A percentile compares a stretch with the other conserved stretches of the same genome.
Evolutionary conservation across 2,329 filamentous ascomycete genomes (phyloP).

Genomic region (Sordariomycetes sp.): DNA sequence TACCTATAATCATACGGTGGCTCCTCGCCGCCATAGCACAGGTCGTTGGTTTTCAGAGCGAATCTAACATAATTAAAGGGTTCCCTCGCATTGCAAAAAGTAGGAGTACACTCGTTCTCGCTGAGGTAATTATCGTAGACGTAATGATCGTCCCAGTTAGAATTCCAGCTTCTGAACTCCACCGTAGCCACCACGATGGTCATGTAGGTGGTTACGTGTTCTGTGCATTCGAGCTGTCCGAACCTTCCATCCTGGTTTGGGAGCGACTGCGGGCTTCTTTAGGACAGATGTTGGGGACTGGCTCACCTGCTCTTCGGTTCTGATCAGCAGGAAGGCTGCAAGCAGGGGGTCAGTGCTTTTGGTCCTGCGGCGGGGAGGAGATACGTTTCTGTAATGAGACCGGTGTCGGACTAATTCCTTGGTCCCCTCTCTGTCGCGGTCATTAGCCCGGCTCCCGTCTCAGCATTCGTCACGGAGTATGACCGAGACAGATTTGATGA

Average conservation of each 20-base stretch:
- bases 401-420: constrained; percentile 29
- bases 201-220: too few species aligned
- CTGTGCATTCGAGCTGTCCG: too few species aligned
- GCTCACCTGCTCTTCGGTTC: not conserved
- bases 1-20: not conserved
- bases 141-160: not conserved
- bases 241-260: too few species aligned
- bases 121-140: not conserved
- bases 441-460: constrained; percentile 18
- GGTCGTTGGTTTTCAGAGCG: not conserved
- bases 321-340: too few species aligned
- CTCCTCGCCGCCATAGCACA: not conserved
- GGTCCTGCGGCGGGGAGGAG: too few species aligned
- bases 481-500: too few species aligned
- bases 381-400: constrained; percentile 30
- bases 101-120: not conserved
- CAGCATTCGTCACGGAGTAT: too few species aligned
- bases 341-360: too few species aligned
- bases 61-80: not conserved
- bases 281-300: not conserved
- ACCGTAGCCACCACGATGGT: not conserved
- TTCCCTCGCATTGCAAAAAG: not conserved
- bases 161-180: not conserved
- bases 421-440: constrained; percentile 12
- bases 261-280: too few species aligned